Base-by-base conservation (phyloP, 2,329 filamentous ascomycete genomes). In the Microcyclosporella mali region DNA sequence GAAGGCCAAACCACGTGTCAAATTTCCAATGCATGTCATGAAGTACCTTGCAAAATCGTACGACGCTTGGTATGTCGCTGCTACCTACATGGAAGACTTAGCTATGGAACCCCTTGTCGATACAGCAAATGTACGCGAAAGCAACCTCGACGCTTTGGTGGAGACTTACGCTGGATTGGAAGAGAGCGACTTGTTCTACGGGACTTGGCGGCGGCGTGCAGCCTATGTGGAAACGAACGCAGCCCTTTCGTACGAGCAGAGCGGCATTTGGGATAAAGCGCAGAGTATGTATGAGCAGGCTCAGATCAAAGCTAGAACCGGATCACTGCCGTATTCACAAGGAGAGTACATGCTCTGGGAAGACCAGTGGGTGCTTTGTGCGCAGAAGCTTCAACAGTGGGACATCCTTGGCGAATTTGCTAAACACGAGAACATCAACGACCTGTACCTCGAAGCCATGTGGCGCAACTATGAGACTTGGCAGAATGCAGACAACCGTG, bases 301-400 rank as follows among this genome's bases (percentile, higher is more conserved):
- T 0, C 94, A 98, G 66, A 88, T 98, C 64, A 98, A 97, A 65
- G 92, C 94, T 33, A 81, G 94, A 35, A 97, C 90, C 0, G 92
- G 89, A 39, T 87, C 90, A n/a, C 81, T 97, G 48, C 90, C 92
- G 0, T 97, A 95, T 65, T 95, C 90, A 1, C 86, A 94, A 57
- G 88, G 84, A 25, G 92, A 99, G 66, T 99, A 99, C 67, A 95
- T 94, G 79, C 77, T 99, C 1, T 99, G 92, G 92, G 92, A 99
- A 67, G 92, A 99, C 61, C 94, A 98, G 57, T 99, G 92, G 92
- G 83, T 98, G 32, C 77, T 95, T 37, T 98, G 92, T 64, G 92
- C 90, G 0, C 88, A 97, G 68, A 98, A 98, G 68, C 74, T 99
- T 34, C 94, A 98, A 64, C 94, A 98, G 62, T 99, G 92, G 92